These are phyloP conservation scores for Eucalyptus erythrocorys DNA, from an alignment of 345 rosid species.

Conservation along the genomic window DNA sequence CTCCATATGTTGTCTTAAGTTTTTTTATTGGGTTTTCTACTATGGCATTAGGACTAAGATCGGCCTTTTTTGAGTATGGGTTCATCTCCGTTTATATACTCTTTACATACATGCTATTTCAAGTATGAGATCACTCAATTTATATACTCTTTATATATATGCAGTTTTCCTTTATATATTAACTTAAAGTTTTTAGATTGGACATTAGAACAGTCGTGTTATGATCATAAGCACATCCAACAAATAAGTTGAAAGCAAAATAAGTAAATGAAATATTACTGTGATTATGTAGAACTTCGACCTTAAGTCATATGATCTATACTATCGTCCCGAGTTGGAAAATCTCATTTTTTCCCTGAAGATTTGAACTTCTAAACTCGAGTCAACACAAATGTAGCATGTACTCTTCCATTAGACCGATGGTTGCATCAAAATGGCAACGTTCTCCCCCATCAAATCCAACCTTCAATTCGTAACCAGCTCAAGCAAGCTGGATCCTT, in stretches of 20 bases:
- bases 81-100: neutral
- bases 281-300: neutral
- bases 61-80: rapidly evolving
- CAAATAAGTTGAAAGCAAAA: neutral
- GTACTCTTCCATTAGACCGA: neutral
- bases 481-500: neutral
- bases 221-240: neutral
- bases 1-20: neutral
- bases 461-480: neutral
- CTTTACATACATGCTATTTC: rapidly evolving
- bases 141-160: neutral
- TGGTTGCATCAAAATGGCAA: neutral
- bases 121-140: neutral
- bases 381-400: neutral
- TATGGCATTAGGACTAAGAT: neutral
- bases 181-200: neutral
- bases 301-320: neutral
- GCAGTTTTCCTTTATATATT: rapidly evolving
- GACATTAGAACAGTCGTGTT: neutral
- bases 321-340: neutral
- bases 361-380: neutral
- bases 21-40: neutral
- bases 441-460: neutral
- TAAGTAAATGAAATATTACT: neutral
- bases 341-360: neutral